Evolutionary conservation across 2,329 filamentous ascomycete species (phyloP).

Genomic region (Rutstroemia sp.): DNA sequence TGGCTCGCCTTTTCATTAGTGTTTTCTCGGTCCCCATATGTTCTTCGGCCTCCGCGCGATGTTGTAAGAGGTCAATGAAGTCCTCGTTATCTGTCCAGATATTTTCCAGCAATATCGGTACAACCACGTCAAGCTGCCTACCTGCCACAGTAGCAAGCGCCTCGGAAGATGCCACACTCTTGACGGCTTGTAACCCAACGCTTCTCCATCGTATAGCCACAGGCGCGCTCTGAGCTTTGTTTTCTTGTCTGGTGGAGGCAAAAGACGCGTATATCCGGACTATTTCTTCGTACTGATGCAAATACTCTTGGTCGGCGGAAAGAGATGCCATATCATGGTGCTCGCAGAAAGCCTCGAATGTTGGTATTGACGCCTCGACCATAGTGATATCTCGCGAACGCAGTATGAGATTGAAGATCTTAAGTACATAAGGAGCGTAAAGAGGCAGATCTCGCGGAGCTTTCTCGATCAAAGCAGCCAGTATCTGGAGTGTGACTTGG

Average conservation of each 20-base stretch:
- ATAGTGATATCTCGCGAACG: constrained; percentile 83
- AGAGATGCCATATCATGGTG: constrained; percentile 82
- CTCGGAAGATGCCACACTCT: constrained; percentile 72
- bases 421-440: constrained; percentile 77
- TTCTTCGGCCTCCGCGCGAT: constrained; percentile 61
- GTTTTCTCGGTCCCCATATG: constrained; percentile 57
- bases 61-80: constrained; percentile 60
- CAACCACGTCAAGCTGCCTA: constrained; percentile 67
- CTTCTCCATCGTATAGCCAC: constrained; percentile 73
- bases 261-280: constrained; percentile 74
- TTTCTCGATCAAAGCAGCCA: constrained; percentile 88
- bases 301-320: constrained; percentile 77
- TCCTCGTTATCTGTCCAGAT: constrained; percentile 68
- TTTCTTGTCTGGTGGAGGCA: constrained; percentile 56
- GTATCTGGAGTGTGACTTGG: constrained; percentile 88
- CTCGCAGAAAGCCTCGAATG: constrained; percentile 82
- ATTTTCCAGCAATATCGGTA: constrained; percentile 83
- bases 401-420: constrained; percentile 75
- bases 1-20: constrained; percentile 61
- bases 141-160: constrained; percentile 67
- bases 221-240: constrained; percentile 57
- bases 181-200: constrained; percentile 69
- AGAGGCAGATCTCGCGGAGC: constrained; percentile 83
- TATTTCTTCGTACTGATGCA: constrained; percentile 74
- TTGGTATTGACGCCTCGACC: constrained; percentile 81